phyloP scores from a whole-genome alignment of 2,329 filamentous ascomycete genomes.

The Zymoseptoria crescenta region DNA sequence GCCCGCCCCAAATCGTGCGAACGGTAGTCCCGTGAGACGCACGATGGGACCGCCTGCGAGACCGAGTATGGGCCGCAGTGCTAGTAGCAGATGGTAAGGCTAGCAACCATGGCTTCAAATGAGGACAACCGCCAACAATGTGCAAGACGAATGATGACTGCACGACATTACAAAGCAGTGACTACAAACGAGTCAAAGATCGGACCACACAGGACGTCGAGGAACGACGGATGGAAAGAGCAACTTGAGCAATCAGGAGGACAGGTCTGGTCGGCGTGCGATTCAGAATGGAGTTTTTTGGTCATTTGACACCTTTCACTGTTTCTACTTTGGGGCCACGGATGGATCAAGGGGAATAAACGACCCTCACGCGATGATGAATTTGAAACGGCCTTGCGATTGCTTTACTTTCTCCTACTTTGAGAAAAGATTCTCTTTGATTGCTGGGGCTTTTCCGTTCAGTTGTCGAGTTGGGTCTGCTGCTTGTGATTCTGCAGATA shows the following conservation, averaged over 20 bases:
- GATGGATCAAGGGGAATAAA: neutral
- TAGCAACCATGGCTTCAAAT: neutral
- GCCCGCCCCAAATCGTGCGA: constrained; percentile 22
- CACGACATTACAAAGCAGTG: neutral
- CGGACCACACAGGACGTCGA: neutral
- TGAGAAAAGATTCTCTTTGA: neutral
- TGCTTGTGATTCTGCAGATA: neutral
- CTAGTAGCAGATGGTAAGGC: constrained; percentile 27
- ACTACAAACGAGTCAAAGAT: neutral
- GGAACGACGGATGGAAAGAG: neutral
- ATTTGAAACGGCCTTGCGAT: neutral
- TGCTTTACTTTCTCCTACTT: neutral
- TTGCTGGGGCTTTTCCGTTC: neutral
- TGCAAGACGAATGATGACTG: constrained; percentile 5
- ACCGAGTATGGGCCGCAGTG: constrained; percentile 23
- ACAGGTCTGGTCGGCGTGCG: neutral
- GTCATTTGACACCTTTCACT: neutral
- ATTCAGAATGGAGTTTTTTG: neutral
- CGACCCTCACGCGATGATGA: neutral
- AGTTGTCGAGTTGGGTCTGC: neutral
- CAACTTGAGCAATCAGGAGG: neutral
- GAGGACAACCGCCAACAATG: constrained; percentile 3
- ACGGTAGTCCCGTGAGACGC: constrained; percentile 26
- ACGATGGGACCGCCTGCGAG: constrained; percentile 24
- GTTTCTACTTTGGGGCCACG: neutral